Base-by-base conservation (phyloP, 2,329 filamentous ascomycete genomes). In the Alternaria consortialis region DNA sequence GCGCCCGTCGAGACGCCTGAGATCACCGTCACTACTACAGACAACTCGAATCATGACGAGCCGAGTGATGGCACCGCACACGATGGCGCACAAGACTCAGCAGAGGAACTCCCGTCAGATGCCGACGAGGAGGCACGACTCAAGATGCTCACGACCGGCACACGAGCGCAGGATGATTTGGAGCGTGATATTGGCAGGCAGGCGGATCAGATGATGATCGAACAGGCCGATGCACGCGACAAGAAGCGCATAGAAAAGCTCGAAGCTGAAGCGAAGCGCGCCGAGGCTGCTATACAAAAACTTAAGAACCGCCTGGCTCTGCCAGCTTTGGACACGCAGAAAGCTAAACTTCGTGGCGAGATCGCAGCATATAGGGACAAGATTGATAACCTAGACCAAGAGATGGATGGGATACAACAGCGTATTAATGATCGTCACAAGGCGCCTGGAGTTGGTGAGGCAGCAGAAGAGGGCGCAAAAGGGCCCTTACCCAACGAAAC, bases 131-230 rank as follows among this genome's bases (percentile, higher is more conserved):
- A 78, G 44, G 76, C 80, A 8, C 75, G 80, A 15, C 69, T 83
- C 12, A 74, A 75, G 53, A 71, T 72, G 32, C 70, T 79, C 42
- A 77, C 76, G n/a, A 77, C 74, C 15, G 74, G 76, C 23, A 70
- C 76, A n/a, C 88, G 92, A 58, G 89, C 97, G 71, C 94, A 98
- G 77, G 90, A 94, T 80, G 94, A 97, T 60, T 82, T 98, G 20
- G 94, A 97, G 78, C 87, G 93, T 63, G 93, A 97, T 73, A 96
- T 98, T 65, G 85, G 87, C 29, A 83, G 84, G 44, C 86, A 90
- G 80, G 88, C 88, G 37, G 87, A 89, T 71, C 83, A 84, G 67
- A 73, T 89, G 47, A 82, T 90, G 46, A 82, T 81, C 7, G 85
- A 88, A 69, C 87, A 89, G 75, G 87, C 87, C 2, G 85, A 89